Evolutionary conservation across 768 basidiomycete species (phyloP), one percentile per base, ranked within the genome.

Genomic region (Lactifluus pinguis): DNA sequence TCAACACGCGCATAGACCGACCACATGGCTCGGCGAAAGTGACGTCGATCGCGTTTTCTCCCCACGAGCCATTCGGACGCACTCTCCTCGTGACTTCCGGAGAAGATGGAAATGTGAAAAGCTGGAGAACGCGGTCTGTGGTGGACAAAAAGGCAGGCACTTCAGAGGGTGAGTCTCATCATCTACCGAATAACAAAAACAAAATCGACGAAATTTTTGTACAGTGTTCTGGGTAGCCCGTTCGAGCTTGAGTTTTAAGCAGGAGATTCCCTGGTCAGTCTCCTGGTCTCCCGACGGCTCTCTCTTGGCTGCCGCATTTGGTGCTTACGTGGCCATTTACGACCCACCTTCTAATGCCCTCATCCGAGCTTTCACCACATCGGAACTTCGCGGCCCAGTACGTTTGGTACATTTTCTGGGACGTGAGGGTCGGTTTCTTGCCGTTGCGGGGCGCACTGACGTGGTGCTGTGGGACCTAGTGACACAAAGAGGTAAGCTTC

Each of bases 211-310:
- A 1, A 4, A 36, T 55, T 14, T 62, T 30, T 6, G 25, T 64
- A 25, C 2, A 87, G 88, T 79, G 44, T 87, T 83, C 51, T 98
- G 94, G 95, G 78, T 84, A n/a, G 77, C 82, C 49, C 84, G 87
- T 53, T 87, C 92, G 2, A 81, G 84, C 2, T 79, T 90, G 66
- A 75, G 72, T 45, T 89, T 88, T 69, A 88, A 86, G 48, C 76
- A 78, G n/a, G 80, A 84, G 68, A 73, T 76, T 53, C 89, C 93
- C 36, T 77, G 76, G 55, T 78, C 84, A 64, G 76, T 81, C 0
- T 79, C 84, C 1, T 97, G 93, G 85, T 91, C 95, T 6, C 79
- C 78, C 4, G 97, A 99, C 70, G 87, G 83, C 9, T 94, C 94
- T 6, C 77, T 99, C 36, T 75, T 98, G 49, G 88, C 87, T 13